Evolutionary conservation across 371 early-diverging fungal genomes (phyloP), one percentile per base, ranked within the genome.

Genomic region (Mucor piriformis): DNA sequence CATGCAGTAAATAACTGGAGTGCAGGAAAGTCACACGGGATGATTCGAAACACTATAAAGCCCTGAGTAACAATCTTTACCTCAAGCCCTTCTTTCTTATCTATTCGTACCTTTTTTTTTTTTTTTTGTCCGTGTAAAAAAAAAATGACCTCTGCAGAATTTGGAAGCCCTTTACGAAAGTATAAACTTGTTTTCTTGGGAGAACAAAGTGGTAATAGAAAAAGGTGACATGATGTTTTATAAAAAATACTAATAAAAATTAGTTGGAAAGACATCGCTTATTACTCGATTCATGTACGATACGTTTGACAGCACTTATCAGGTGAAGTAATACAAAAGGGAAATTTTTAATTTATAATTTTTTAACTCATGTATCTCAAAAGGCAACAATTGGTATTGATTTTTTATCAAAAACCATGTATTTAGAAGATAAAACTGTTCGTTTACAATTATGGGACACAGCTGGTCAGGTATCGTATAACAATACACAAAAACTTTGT

Each of bases 401-500:
- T 75, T 99, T 99, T 75, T 75, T 99, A 54, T 95, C 95, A 23
- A 99, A 99, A 81, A 99, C 99, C 8, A 94, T 99, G 91, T 92
- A 95, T 66, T 76, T 99, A 54, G 97, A 97, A 60, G 96, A 95
- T 73, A 89, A 94, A 50, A 96, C 95, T 8, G 93, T 98, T 18
- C 90, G 99, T 49, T 84, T 99, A 37, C 99, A 99, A 77, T 87
- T 99, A 47, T 99, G 99, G 99, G 99, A 99, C 72, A 99, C 99
- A 10, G 99, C 99, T 23, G 99, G 99, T 13, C 99, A 99, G 83
- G 96, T 95, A 85, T 65, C 11, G 25, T 37, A 46, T 33, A n/a
- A 4, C 42, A 27, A 24, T 29, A 29, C 20, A 18, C 57, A 54
- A 50, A 50, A 49, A 43, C 23, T 33, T n/a, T 11, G 6, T 25